A percentile compares a stretch with the other conserved stretches of the same genome.
Conservation (phyloP, 2,329 filamentous ascomycete genomes). For the Lithohypha guttulata region DNA sequence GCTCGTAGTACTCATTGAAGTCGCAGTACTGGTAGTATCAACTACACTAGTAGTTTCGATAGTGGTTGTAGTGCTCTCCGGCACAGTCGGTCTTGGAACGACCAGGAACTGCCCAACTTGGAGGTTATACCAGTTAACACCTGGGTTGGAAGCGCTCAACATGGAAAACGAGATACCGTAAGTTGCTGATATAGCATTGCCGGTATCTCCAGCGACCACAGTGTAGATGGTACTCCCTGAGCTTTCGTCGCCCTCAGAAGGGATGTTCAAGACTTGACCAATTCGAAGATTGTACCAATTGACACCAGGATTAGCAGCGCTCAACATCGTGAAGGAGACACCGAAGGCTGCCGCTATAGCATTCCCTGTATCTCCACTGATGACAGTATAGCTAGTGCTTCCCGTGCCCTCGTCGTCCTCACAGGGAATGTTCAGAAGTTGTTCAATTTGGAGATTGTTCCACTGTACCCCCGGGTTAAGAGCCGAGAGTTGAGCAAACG, state of each 20-base stretch:
- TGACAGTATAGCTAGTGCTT: conserved; percentile 13
- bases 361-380: conserved; percentile 16
- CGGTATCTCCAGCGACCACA: conserved; percentile 17
- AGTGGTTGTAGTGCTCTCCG: too few relatives aligned
- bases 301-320: conserved; percentile 15
- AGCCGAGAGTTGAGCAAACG: conserved; percentile 12
- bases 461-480: conserved; percentile 17
- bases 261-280: conserved; percentile 15
- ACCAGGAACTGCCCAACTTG: conserved; percentile 14
- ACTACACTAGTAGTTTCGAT: too few relatives aligned
- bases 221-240: conserved; percentile 11
- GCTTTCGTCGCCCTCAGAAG: not conserved
- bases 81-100: conserved; percentile 33
- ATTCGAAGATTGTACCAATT: conserved; percentile 17
- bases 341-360: conserved; percentile 15
- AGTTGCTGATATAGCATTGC: conserved; percentile 16
- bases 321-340: conserved; percentile 14
- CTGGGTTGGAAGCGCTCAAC: conserved; percentile 15
- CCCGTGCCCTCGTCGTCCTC: conserved; percentile 3
- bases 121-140: conserved; percentile 17
- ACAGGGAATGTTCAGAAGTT: conserved; percentile 15
- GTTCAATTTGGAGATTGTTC: conserved; percentile 14
- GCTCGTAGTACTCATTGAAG: too few relatives aligned
- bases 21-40: too few relatives aligned
- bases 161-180: conserved; percentile 15